Conservation (phyloP, 1,139 yeast genomes). For the Barnettozyma hawaiiensis region DNA sequence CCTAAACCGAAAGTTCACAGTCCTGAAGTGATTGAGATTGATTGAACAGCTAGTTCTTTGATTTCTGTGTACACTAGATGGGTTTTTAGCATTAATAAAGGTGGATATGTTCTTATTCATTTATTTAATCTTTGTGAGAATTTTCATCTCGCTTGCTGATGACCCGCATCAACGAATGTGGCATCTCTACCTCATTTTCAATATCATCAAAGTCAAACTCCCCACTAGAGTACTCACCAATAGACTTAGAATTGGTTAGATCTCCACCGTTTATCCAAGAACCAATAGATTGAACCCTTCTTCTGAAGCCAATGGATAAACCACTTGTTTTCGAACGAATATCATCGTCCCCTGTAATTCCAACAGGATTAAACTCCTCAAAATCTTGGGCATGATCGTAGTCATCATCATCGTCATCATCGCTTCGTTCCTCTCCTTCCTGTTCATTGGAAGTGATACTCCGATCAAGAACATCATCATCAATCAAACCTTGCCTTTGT, state of each 20-base stretch:
- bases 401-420: no score
- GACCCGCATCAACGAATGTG: constrained; percentile 33
- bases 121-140: neutral
- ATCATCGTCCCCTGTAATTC: constrained; percentile 9
- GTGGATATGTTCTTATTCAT: neutral
- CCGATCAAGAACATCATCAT: neutral
- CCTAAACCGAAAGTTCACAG: constrained; percentile 47
- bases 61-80: constrained; percentile 6
- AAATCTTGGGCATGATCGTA: constrained; percentile 6
- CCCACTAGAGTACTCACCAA: constrained; percentile 22
- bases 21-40: constrained; percentile 78
- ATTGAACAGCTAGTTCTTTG: constrained; percentile 36
- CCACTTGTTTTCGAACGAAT: constrained; percentile 5
- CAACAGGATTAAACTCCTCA: constrained; percentile 17
- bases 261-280: constrained; percentile 25
- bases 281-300: constrained; percentile 32
- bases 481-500: neutral
- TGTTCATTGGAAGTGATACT: neutral
- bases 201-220: constrained; percentile 6
- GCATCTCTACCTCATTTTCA: constrained; percentile 29
- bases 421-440: neutral
- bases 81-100: neutral
- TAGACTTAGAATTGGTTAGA: constrained; percentile 24
- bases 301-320: constrained; percentile 29
- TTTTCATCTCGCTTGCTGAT: constrained; percentile 26